These are phyloP conservation scores for Alternaria sp. DNA, from an alignment of 2,329 filamentous ascomycete genomes.

Conservation along the genomic window DNA sequence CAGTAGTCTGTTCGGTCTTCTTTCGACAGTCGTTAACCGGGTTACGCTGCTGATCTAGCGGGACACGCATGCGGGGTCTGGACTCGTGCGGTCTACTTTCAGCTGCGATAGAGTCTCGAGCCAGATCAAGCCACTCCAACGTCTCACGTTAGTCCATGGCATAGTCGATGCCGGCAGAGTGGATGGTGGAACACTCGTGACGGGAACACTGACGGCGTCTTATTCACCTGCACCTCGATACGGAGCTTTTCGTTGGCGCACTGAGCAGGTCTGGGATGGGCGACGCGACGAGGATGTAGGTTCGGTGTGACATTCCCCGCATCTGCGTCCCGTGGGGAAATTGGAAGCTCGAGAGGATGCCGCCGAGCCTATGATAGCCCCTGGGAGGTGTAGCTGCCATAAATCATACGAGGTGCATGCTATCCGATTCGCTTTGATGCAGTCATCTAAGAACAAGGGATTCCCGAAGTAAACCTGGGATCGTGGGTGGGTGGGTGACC, in stretches of 20 bases:
- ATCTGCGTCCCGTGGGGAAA: not conserved
- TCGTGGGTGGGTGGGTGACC: not conserved
- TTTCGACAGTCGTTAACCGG: conserved; percentile 17
- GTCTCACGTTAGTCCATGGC: not conserved
- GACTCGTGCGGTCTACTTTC: not conserved
- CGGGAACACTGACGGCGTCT: not conserved
- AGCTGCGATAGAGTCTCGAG: not conserved
- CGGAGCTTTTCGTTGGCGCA: not conserved
- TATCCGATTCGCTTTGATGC: not conserved
- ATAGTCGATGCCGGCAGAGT: not conserved
- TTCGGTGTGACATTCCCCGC: conserved; percentile 5
- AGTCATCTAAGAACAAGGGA: not conserved
- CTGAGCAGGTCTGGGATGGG: not conserved
- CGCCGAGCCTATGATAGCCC: not conserved
- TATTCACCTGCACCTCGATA: not conserved
- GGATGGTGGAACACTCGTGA: not conserved
- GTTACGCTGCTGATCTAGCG: not conserved
- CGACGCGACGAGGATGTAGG: not conserved
- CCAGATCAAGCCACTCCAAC: not conserved
- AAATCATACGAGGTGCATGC: not conserved
- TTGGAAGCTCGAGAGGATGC: not conserved
- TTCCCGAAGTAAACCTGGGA: not conserved
- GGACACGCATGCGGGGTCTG: not conserved
- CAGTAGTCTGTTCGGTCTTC: not conserved
- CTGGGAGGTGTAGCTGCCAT: not conserved